Percentiles rank a stretch among this genome's conserved stretches.
phyloP scores from a whole-genome alignment of 2,329 filamentous ascomycete species.

The Fonsecaea monophora region DNA sequence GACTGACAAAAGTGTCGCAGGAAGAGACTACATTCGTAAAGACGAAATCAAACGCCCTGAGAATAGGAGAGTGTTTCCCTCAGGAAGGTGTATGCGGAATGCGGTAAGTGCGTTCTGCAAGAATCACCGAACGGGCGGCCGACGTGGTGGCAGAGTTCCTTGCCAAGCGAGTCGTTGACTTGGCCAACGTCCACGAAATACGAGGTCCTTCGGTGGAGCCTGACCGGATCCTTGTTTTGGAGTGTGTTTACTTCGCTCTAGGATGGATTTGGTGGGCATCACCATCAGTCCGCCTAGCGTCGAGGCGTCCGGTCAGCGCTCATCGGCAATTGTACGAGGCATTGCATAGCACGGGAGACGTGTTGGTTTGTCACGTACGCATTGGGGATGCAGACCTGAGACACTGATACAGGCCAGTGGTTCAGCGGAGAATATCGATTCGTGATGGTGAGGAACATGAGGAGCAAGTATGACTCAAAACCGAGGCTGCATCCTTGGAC shows the following conservation, averaged over 20 bases:
- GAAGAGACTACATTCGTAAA: too few species aligned
- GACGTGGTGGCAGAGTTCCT: slow-evolving; percentile 16
- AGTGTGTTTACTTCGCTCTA: slow-evolving; percentile 2
- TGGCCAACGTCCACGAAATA: slow-evolving; percentile 21
- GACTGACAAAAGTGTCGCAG: too few species aligned
- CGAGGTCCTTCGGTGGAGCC: slow-evolving; percentile 11
- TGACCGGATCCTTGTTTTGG: slow-evolving; percentile 19
- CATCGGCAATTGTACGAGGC: slow-evolving; percentile 5
- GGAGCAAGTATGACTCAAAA: slow-evolving; percentile 18
- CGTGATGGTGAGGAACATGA: slow-evolving; percentile 16
- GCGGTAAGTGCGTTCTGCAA: slow-evolving; percentile 4
- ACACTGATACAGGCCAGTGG: slow-evolving; percentile 10
- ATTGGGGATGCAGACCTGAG: slow-evolving; percentile 17
- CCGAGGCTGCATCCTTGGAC: slow-evolving; percentile 14
- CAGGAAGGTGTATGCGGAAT: neutral
- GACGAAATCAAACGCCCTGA: too few species aligned
- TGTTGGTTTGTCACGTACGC: slow-evolving; percentile 8
- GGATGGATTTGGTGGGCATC: slow-evolving; percentile 15
- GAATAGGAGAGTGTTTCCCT: too few species aligned
- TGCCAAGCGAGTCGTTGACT: slow-evolving; percentile 4
- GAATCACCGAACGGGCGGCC: slow-evolving; percentile 3
- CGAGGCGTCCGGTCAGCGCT: slow-evolving; percentile 3
- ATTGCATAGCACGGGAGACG: slow-evolving; percentile 15
- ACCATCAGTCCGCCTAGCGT: neutral
- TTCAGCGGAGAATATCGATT: slow-evolving; percentile 12